Evolutionary conservation across 108 stramenopile species (phyloP).

Genomic region (Asterionellopsis glacialis): DNA sequence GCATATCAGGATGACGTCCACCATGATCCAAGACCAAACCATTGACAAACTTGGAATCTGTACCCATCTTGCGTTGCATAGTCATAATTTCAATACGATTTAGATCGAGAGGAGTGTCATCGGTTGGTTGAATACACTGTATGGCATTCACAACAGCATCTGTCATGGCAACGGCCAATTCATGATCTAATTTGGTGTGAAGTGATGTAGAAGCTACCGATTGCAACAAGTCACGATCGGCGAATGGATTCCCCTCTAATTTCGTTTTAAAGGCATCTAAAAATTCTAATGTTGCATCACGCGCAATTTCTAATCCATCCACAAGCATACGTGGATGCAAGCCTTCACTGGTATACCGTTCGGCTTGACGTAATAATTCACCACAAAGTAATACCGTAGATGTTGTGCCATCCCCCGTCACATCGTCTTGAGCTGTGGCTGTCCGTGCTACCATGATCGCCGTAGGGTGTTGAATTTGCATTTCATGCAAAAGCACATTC

Average conservation of each 20-base stretch:
- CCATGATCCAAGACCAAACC: constrained; percentile 99
- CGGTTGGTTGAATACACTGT: constrained; percentile 61
- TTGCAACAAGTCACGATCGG: constrained; percentile 85
- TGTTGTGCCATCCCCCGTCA: constrained; percentile 98
- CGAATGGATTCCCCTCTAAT: not conserved
- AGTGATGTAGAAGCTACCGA: constrained; percentile 89
- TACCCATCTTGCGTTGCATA: constrained; percentile 82
- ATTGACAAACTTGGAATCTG: constrained; percentile 86
- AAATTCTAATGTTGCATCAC: constrained; percentile 81
- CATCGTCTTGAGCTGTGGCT: constrained; percentile 95
- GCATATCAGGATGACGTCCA: constrained; percentile 99
- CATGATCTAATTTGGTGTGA: constrained; percentile 91
- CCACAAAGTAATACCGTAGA: constrained; percentile 94
- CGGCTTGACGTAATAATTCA: constrained; percentile 94
- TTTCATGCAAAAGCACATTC: constrained; percentile 96
- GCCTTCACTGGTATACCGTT: constrained; percentile 91
- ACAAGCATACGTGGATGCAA: constrained; percentile 96
- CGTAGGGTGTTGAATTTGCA: constrained; percentile 99
- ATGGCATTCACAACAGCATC: constrained; percentile 89
- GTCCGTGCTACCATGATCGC: constrained; percentile 97
- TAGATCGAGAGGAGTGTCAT: constrained; percentile 78
- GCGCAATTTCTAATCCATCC: constrained; percentile 95
- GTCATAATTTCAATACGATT: constrained; percentile 98
- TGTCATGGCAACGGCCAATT: constrained; percentile 52
- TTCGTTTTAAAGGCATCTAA: constrained; percentile 74